Base-by-base conservation (phyloP, 2,329 filamentous ascomycete species). In the Fusarium buharicum region DNA sequence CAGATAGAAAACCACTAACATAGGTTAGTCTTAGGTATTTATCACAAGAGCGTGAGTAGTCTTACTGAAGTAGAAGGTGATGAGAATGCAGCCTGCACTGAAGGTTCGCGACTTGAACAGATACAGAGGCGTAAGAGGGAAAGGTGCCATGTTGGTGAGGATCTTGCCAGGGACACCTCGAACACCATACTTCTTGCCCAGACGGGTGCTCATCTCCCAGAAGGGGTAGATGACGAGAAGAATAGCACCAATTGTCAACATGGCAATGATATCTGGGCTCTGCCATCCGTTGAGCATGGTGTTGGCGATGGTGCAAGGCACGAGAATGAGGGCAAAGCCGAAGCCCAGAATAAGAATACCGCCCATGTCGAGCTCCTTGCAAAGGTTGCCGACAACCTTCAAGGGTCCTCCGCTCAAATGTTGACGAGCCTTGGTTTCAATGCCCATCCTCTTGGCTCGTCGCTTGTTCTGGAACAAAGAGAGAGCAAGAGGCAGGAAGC, bases 171-270 rank as follows among this genome's bases (percentile, higher is more conserved):
- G 84, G 72, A 68, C 85, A 74, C 59, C 75, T 71, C 64, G 13
- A 70, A 65, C 1, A 68, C 6, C 4, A 62, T 71, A 4, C 70
- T 73, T 8, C 64, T 55, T 8, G 13, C 37, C 70, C 75, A 84
- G 5, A 79, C 84, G 47, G 73, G 48, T 76, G 85, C 28, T 75
- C 31, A 72, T 79, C 72, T 89, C 86, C 81, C 84, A 87, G 3
- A 83, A 54, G 3, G 76, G 81, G 59, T 88, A 85, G 9, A 73
- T 69, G 4, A 76, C 70, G 4, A 86, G 70, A 18, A 79, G 76
- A 0, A 81, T 70, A 6, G 76, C 74, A 2, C 85, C 85, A 17
- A 86, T 59, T 3, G 85, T 77, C 27, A 82, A 74, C 68, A 81
- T 77, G 47, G 74, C 75, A 27, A 82, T 77, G 55, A 82, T 77